Conservation (phyloP, 2,329 filamentous ascomycete genomes). For the Microascus cirrosus region DNA sequence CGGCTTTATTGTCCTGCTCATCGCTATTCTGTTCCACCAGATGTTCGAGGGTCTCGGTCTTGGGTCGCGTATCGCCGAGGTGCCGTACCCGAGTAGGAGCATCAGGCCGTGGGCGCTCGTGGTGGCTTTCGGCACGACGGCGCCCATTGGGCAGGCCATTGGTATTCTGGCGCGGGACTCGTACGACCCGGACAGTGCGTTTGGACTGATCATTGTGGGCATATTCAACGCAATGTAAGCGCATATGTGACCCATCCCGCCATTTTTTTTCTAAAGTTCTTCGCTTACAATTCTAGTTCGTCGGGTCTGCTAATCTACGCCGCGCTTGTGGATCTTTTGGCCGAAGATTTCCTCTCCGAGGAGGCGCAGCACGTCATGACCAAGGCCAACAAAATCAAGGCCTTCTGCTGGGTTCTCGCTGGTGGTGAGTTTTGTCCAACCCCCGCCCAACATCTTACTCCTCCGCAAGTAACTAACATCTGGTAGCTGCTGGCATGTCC, state of each 20-base stretch:
- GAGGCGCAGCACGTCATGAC: slow-evolving; percentile 37
- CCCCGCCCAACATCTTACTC: background rate
- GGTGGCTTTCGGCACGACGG: slow-evolving; percentile 51
- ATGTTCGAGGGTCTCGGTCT: slow-evolving; percentile 60
- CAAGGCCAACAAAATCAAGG: slow-evolving; percentile 38
- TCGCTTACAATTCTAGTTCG: slow-evolving; percentile 25
- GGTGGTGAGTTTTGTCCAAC: slow-evolving; percentile 29
- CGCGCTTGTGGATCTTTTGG: slow-evolving; percentile 50
- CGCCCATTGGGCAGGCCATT: slow-evolving; percentile 54
- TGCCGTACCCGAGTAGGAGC: slow-evolving; percentile 46
- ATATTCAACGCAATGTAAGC: slow-evolving; percentile 53
- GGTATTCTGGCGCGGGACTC: slow-evolving; percentile 43
- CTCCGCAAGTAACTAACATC: background rate
- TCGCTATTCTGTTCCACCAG: slow-evolving; percentile 63
- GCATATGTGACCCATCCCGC: slow-evolving; percentile 5
- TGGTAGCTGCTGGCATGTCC: slow-evolving; percentile 30
- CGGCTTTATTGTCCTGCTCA: slow-evolving; percentile 53
- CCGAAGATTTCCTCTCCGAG: slow-evolving; percentile 54
- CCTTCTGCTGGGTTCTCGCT: slow-evolving; percentile 37
- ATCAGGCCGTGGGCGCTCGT: slow-evolving; percentile 50
- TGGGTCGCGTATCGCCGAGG: slow-evolving; percentile 58
- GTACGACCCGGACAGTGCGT: slow-evolving; percentile 52
- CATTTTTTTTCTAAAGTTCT: background rate
- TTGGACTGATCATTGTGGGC: slow-evolving; percentile 53
- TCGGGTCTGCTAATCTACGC: slow-evolving; percentile 51